Base-by-base conservation (phyloP, 2,329 filamentous ascomycete genomes). In the Rugonectria rugulosa region DNA sequence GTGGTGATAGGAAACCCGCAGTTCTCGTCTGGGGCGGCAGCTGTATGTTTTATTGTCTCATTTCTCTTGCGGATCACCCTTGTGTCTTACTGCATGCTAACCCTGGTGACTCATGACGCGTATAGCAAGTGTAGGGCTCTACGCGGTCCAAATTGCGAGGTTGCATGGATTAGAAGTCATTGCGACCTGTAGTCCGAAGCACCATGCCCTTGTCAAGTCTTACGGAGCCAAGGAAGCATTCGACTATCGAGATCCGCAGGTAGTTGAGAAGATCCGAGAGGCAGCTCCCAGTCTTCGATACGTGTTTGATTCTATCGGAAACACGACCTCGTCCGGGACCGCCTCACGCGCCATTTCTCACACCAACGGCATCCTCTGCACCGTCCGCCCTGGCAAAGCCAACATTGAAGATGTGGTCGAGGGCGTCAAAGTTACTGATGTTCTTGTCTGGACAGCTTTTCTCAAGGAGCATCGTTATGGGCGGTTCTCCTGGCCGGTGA, bases 381-480 rank as follows among this genome's bases (percentile, higher is more conserved):
- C 76, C 0, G 75, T 79, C 4, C 56, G 77, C 3, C 76, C 75
- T 0, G 75, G 73, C 1, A 78, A 77, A 41, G 71, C 67, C 0
- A 69, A 75, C 44, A 79, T 74, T 0, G 66, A 75, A 15, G 55
- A 69, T 31, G 73, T 78, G 0, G 56, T 68, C 0, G 43, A 62
- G 5, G 59, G 64, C 1, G 66, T 72, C 1, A 69, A 67, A 14
- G 70, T 80, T 2, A 75, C 72, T 0, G 76, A 77, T 62, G 75
- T 79, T 0, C 61, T 79, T 10, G 76, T 79, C 1, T 78, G 72
- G 65, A 77, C 74, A 0, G 74, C 72, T 0, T 79, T 79, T 32
- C 56, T 75, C 4, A 76, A 76, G 7, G 70, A 77, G 3, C 75
- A 78, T 46, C 52, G 50, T 1, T 79, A 78, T 56, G 56, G 59